Evolutionary conservation across 1,139 yeast species (phyloP), one percentile per base, ranked within the genome.

Genomic region (Candida frijolesensis): DNA sequence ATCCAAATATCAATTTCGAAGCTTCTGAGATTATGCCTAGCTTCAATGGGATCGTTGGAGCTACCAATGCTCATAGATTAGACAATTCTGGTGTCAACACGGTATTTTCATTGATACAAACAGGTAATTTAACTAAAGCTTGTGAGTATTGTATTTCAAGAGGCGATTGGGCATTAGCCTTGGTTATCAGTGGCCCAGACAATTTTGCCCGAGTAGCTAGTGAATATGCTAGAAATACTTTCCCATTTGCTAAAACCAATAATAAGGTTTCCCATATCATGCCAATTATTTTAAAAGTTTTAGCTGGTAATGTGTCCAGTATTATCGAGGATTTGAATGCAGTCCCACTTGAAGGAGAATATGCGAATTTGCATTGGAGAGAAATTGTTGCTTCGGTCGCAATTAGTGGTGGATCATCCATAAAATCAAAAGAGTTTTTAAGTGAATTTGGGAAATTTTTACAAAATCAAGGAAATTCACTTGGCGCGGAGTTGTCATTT

Each of bases 161-260:
- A 51, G 81, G 84, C 12, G 89, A 89, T 55, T 91, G 91, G 88
- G 83, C 96, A 0, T 76, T 91, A 64, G 88, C 96, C 0, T 66
- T 92, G 50, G 67, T 90, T 39, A 72, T 92, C 51, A 69, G 83
- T 33, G 87, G 95, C 1, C 79, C 80, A 14, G 84, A 82, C 4
- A 74, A 76, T 45, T 87, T 90, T 80, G 71, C 82, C 7, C 72
- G 76, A 32, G 78, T 86, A 11, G 86, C 86, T 1, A 58, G 72
- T 3, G 80, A 74, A 50, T 76, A 66, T 53, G 75, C 79, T 1
- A 62, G 79, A 45, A 61, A 61, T 19, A 61, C 64, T 3, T 75
- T 70, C 55, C 68, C 77, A 44, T 61, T 69, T 57, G 77, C 71
- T 51, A 74, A 72, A 48, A 65, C 76, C 6, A 76, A 74, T 30